phyloP scores from a whole-genome alignment of 352 stramenopile species.

The Globisporangium perplexum region DNA sequence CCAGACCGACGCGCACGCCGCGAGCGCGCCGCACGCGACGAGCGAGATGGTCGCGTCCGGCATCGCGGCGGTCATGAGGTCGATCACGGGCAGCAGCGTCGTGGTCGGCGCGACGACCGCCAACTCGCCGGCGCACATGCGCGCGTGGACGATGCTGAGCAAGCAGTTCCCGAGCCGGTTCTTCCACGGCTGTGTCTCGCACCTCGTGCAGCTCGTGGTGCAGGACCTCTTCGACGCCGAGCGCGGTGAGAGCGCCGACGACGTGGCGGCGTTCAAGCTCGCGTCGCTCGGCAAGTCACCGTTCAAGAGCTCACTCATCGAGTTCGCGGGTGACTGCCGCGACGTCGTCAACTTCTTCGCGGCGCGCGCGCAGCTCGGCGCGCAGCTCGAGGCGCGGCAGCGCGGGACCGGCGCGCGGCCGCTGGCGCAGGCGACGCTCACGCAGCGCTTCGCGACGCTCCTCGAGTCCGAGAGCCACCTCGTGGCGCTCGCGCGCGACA shows the following conservation, averaged over 20 bases:
- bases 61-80: not conserved
- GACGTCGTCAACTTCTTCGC: not conserved
- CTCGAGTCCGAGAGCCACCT: not conserved
- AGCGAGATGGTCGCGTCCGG: not conserved
- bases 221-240: constrained; percentile 2
- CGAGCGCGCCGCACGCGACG: not conserved
- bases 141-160: constrained; percentile 1
- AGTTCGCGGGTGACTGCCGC: constrained; percentile 1
- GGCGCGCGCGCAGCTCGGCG: not conserved
- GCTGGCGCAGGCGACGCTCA: not conserved
- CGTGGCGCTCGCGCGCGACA: not conserved
- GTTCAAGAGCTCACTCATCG: constrained; percentile 3
- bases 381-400: not conserved
- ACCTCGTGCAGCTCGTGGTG: not conserved
- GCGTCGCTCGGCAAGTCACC: constrained; percentile 2
- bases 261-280: not conserved
- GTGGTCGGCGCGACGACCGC: not conserved
- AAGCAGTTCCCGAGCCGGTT: constrained; percentile 1
- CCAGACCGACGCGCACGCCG: not conserved
- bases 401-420: not conserved
- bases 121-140: not conserved
- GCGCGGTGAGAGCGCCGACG: not conserved
- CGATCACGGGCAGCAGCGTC: not conserved
- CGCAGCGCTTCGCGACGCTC: not conserved
- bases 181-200: constrained; percentile 1